phyloP scores from a whole-genome alignment of 2,329 filamentous ascomycete species.

The Colletotrichum lupini region DNA sequence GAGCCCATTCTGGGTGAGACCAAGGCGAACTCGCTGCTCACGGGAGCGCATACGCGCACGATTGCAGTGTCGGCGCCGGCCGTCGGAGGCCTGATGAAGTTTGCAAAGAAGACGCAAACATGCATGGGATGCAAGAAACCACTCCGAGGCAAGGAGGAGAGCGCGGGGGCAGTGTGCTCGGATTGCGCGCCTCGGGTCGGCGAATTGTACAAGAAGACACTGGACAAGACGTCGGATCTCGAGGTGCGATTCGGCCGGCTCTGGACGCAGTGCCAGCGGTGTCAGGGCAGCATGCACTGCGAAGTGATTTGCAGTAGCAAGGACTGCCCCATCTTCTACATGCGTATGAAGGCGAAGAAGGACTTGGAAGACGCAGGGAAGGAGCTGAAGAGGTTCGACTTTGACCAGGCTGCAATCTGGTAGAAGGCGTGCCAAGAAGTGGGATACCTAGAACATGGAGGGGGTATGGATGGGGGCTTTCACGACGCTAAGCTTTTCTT shows the following conservation, averaged over 20 bases:
- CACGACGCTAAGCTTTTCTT: conserved; percentile 24
- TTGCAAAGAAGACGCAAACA: conserved; percentile 95
- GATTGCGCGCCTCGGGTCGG: conserved; percentile 87
- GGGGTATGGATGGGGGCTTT: not conserved
- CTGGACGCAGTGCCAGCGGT: conserved; percentile 98
- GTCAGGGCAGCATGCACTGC: conserved; percentile 97
- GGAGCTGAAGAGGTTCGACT: conserved; percentile 90
- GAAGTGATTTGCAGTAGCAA: conserved; percentile 97
- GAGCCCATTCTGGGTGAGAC: conserved; percentile 97
- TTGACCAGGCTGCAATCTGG: conserved; percentile 78
- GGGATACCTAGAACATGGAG: not conserved
- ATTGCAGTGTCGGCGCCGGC: conserved; percentile 93
- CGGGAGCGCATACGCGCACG: conserved; percentile 93
- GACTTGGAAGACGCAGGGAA: conserved; percentile 95
- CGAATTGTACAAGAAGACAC: conserved; percentile 92
- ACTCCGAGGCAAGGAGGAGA: conserved; percentile 81
- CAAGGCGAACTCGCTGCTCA: conserved; percentile 86
- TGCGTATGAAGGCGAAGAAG: conserved; percentile 99
- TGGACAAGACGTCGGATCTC: conserved; percentile 89
- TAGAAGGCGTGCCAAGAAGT: conserved; percentile 40
- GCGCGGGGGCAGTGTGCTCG: conserved; percentile 85
- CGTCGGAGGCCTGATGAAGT: conserved; percentile 96
- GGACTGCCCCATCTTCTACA: conserved; percentile 99
- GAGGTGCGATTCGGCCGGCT: conserved; percentile 92
- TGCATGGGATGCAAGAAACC: conserved; percentile 99